Evolutionary conservation across 768 basidiomycete species (phyloP).

Genomic region (Lyophyllum atratum): DNA sequence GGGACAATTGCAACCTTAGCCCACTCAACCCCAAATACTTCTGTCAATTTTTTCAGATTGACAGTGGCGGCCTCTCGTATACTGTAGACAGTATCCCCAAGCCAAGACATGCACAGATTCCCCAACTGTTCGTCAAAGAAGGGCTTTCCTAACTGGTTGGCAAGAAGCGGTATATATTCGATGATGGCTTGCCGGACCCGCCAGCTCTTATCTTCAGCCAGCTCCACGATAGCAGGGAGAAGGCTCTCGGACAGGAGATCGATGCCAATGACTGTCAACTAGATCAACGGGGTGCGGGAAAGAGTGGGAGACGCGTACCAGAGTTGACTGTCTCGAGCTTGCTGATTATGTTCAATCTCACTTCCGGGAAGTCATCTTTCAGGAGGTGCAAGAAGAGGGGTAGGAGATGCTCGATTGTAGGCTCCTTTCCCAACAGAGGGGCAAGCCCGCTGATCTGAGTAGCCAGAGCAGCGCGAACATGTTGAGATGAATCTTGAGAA

Average conservation of each 20-base stretch:
- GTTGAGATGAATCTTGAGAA: constrained; percentile 92
- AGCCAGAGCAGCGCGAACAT: constrained; percentile 95
- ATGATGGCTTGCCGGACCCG: constrained; percentile 99
- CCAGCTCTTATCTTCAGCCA: constrained; percentile 99
- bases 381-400: constrained; percentile 95
- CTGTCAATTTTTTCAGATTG: constrained; percentile 95
- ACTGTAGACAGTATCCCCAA: constrained; percentile 97
- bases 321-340: constrained; percentile 95
- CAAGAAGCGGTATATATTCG: constrained; percentile 98
- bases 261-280: constrained; percentile 89
- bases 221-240: constrained; percentile 94
- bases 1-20: constrained; percentile 92
- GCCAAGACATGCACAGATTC: constrained; percentile 98
- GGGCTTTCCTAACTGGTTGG: constrained; percentile 93
- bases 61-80: constrained; percentile 98
- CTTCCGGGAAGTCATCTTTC: constrained; percentile 99
- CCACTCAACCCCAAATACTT: constrained; percentile 99
- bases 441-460: constrained; percentile 96
- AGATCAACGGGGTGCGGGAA: constrained; percentile 15
- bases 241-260: constrained; percentile 92
- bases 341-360: constrained; percentile 96
- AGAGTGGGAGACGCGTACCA: constrained; percentile 51
- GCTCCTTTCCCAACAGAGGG: constrained; percentile 88
- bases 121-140: constrained; percentile 99
- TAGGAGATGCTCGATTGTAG: constrained; percentile 95